phyloP scores from a whole-genome alignment of 2,329 filamentous ascomycete genomes.

The Monilinia laxa region DNA sequence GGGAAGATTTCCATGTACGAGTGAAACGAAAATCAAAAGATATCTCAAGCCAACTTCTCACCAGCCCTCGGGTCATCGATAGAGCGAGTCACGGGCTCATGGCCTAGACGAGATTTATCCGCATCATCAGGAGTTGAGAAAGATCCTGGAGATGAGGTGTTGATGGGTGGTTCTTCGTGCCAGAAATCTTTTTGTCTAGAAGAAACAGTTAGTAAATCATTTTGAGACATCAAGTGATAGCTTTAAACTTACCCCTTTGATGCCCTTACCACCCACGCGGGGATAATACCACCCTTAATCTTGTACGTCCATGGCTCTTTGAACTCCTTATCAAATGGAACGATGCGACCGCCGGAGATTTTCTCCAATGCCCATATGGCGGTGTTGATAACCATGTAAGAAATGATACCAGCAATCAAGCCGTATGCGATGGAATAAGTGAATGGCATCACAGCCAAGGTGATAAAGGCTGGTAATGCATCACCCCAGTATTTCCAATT shows the following conservation, averaged over 20 bases:
- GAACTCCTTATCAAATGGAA: conserved; percentile 70
- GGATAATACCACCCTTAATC: conserved; percentile 71
- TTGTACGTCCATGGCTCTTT: conserved; percentile 81
- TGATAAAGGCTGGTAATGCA: conserved; percentile 79
- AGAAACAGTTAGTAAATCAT: conserved; percentile 39
- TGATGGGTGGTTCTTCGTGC: conserved; percentile 26
- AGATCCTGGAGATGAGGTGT: conserved; percentile 7
- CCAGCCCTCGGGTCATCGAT: not conserved
- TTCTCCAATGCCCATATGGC: conserved; percentile 69
- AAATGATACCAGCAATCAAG: conserved; percentile 73
- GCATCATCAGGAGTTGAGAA: conserved; percentile 1
- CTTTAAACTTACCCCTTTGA: conserved; percentile 10
- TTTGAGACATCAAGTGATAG: no score
- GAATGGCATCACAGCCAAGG: conserved; percentile 83
- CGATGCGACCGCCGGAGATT: conserved; percentile 64
- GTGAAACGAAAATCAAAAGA: not conserved
- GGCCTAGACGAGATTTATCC: not conserved
- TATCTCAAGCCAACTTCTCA: conserved; percentile 12
- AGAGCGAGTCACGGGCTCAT: conserved; percentile 2
- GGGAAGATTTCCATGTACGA: not conserved
- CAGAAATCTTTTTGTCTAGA: conserved; percentile 44
- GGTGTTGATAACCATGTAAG: conserved; percentile 74
- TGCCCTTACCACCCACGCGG: conserved; percentile 66
- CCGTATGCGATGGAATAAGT: conserved; percentile 87
- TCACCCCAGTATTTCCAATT: conserved; percentile 88